Base-by-base conservation (phyloP, 441 rosid species). In the Pelargonium cotyledonis region DNA sequence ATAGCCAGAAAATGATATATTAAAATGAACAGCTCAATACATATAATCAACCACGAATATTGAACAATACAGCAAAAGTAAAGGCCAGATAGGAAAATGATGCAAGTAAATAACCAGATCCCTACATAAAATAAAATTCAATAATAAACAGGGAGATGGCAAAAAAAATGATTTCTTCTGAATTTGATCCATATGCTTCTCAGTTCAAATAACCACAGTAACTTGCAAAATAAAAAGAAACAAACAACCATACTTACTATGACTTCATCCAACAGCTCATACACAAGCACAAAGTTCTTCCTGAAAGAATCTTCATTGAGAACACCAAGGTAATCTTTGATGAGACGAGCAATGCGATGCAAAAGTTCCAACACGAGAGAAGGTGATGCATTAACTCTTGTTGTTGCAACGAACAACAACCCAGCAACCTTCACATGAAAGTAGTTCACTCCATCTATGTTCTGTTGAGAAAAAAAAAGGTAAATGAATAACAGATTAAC, bases 281-380 rank as follows among this genome's bases (percentile, higher is more conserved):
- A 91, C 40, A 93, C 98, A 43, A 93, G 98, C 63, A 93, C 95
- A 61, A 93, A 93, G 70, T 91, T 91, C 77, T 89, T 93, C 79
- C 95, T 82, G 68, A 93, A 68, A 5, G 98, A 91, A 79, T 93
- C 98, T 82, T 93, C 98, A 73, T 82, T 93, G 78, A 93, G 82
- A 78, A 93, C 86, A 44, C 98, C 97, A 12, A 90, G 92, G 73
- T 93, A 93, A 76, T 91, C 98, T 77, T 93, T 93, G 76, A 93
- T 89, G 66, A 93, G 97, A 35, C 97, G 92, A 40, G 98, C 96
- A 12, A 89, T 80, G 84, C 97, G 86, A 81, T 93, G 98, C 31
- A 93, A 78, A 77, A 93, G 92, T 88, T 93, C 98, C 95, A 93
- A 77, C 44, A 89, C 91, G 70, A 93, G 87, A 71, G 98, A 91